phyloP scores from a whole-genome alignment of 495 filamentous ascomycete genomes.

The Antarctomyces pellizariae region DNA sequence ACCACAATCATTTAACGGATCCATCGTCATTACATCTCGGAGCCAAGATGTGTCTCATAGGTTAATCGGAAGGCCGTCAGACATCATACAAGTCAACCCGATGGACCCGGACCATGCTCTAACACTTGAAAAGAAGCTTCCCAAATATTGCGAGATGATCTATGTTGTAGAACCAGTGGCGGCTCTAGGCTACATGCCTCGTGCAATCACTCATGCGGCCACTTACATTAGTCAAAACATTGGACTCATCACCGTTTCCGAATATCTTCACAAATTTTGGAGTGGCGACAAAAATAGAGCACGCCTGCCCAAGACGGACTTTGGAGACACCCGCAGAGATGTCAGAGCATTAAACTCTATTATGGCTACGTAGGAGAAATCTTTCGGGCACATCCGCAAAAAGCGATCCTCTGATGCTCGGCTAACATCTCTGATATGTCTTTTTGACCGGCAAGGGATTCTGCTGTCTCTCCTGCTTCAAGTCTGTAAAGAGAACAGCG shows the following conservation, averaged over 20 bases:
- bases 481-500: conserved; percentile 4
- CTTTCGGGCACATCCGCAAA: conserved; percentile 19
- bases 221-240: conserved; percentile 14
- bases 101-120: conserved; percentile 5
- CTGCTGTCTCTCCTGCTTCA: conserved; percentile 10
- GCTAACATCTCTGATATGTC: conserved; percentile 19
- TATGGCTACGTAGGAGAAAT: conserved; percentile 23
- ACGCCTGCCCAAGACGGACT: conserved; percentile 4
- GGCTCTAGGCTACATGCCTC: conserved; percentile 14
- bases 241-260: conserved; percentile 6
- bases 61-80: conserved; percentile 3
- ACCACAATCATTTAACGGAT: conserved; percentile 10
- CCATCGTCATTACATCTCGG: conserved; percentile 15
- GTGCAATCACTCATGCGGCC: conserved; percentile 17
- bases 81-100: conserved; percentile 2
- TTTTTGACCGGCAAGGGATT: conserved; percentile 21
- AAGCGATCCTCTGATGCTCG: conserved; percentile 12
- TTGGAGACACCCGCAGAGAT: conserved; percentile 11
- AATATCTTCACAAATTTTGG: conserved; percentile 8
- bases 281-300: conserved; percentile 1
- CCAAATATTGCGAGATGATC: conserved; percentile 2
- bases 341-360: conserved; percentile 11
- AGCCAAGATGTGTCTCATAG: conserved; percentile 11
- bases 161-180: conserved; percentile 9
- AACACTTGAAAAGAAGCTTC: conserved; percentile 6